These are phyloP conservation scores for Pythium phragmiticola DNA, from an alignment of 352 stramenopile genomes.

Conservation along the genomic window DNA sequence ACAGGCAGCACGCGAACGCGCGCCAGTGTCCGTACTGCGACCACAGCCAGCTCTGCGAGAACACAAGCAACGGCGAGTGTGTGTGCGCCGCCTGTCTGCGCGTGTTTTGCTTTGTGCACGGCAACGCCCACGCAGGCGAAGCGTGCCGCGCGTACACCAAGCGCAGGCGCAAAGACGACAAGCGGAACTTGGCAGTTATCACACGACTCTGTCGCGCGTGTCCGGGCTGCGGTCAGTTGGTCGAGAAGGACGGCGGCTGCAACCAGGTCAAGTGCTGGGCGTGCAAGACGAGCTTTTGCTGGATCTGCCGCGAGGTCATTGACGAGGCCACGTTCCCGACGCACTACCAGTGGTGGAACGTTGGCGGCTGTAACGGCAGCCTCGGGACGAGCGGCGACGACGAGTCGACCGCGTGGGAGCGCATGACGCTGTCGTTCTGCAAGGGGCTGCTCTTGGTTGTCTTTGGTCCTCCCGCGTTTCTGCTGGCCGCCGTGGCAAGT, in stretches of 20 bases:
- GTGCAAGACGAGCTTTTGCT: slow-evolving; percentile 87
- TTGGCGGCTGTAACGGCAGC: slow-evolving; percentile 25
- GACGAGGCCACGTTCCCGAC: slow-evolving; percentile 83
- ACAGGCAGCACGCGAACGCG: slow-evolving; percentile 62
- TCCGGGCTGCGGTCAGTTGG: slow-evolving; percentile 79
- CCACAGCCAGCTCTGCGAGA: slow-evolving; percentile 49
- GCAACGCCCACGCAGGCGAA: slow-evolving; percentile 58
- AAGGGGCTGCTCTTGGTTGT: slow-evolving; percentile 58
- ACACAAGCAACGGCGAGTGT: slow-evolving; percentile 21
- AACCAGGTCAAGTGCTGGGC: slow-evolving; percentile 91
- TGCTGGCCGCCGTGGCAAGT: slow-evolving; percentile 47
- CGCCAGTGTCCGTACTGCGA: slow-evolving; percentile 61
- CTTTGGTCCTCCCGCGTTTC: slow-evolving; percentile 60
- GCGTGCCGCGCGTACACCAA: slow-evolving; percentile 76
- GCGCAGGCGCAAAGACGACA: slow-evolving; percentile 60
- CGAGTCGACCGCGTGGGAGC: slow-evolving; percentile 35
- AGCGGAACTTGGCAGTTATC: slow-evolving; percentile 72
- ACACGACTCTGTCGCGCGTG: slow-evolving; percentile 80
- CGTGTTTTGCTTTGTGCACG: slow-evolving; percentile 86
- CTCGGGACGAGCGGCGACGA: slow-evolving; percentile 51
- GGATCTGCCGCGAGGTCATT: slow-evolving; percentile 84
- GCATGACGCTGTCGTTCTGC: slow-evolving; percentile 28
- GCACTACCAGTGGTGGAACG: slow-evolving; percentile 53
- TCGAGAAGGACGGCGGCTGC: slow-evolving; percentile 89
- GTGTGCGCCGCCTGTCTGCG: slow-evolving; percentile 40